A percentile compares a stretch with the other conserved stretches of the same genome.
These are phyloP conservation scores for Solanum chiquidenum DNA, from an alignment of 257 asterid genomes.

Conservation along the genomic window DNA sequence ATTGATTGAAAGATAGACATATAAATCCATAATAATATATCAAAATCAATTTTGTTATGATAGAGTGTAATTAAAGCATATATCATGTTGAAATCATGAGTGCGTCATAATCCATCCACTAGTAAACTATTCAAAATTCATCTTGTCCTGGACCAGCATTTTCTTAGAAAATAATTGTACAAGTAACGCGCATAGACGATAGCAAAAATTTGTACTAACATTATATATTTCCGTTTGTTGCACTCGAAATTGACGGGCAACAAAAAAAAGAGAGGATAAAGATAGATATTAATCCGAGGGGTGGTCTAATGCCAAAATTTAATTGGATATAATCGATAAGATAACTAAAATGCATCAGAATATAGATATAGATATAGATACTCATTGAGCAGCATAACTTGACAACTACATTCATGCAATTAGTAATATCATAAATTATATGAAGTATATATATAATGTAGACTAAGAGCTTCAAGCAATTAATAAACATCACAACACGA, in stretches of 20 bases:
- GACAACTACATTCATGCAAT: not conserved
- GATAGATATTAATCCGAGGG: not conserved
- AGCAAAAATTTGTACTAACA: not conserved
- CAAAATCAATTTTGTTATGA: not conserved
- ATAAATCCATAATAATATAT: not conserved
- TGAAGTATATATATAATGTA: not conserved
- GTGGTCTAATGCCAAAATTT: not conserved
- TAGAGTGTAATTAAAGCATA: not conserved
- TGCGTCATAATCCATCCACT: not conserved
- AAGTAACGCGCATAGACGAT: not conserved
- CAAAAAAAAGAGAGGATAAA: not conserved
- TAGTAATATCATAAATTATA: not conserved
- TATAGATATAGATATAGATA: not conserved
- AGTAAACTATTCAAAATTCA: not conserved
- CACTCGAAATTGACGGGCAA: not conserved
- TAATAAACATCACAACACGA: not conserved
- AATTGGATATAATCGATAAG: not conserved
- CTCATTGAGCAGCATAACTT: not conserved
- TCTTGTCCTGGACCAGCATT: not conserved
- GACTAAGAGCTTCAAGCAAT: not conserved
- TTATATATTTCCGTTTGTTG: not conserved
- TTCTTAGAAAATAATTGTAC: not conserved
- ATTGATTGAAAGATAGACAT: slow-evolving; percentile 1
- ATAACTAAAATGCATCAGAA: not conserved
- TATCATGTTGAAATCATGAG: slow-evolving; percentile 8